Base-by-base conservation (phyloP, 176 grass and related monocot species). In the Oryza glumipatula region DNA sequence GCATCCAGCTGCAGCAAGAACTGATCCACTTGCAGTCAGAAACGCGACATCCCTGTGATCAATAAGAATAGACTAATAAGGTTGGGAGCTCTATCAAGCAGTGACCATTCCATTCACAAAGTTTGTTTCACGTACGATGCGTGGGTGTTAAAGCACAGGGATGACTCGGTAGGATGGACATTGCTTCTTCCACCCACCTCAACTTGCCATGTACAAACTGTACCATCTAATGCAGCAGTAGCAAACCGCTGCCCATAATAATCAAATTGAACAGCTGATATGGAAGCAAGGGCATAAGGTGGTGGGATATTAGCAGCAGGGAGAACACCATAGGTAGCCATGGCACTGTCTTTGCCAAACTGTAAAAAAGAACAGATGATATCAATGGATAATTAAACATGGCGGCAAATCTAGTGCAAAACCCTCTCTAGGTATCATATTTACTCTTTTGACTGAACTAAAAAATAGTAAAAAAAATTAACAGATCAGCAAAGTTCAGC, bases 161-260 rank as follows among this genome's bases (percentile, higher is more conserved):
- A 90, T 77, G 96, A 98, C 65, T 95, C 93, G 44, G 82, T 88
- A 38, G 96, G 93, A 81, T 92, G 88, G 24, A 98, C 83, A 78
- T 95, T 98, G 87, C 91, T 98, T 89, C 91, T 92, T 88, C 95
- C 93, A 41, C 95, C 93, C 75, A 95, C 93, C 71, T 98, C 95
- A 81, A 93, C 72, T 84, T 95, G 92, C 95, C 95, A 98, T 87
- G 85, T 93, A 73, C 89, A 92, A 86, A 98, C 61, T 60, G 91
- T 95, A 72, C 96, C 96, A 93, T 98, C 91, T 82, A 91, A 88
- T 86, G 96, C 93, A 79, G 91, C 88, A 87, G 87, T 95, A 58
- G 96, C 91, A 74, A 95, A 98, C 73, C 96, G 86, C 32, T 98
- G 96, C n/a, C 96, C 96, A 70, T 91, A 98, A 75, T 68, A 72